A percentile compares a stretch with the other conserved stretches of the same genome.
phyloP scores from a whole-genome alignment of 345 rosid species.

The Toxicodendron radicans region DNA sequence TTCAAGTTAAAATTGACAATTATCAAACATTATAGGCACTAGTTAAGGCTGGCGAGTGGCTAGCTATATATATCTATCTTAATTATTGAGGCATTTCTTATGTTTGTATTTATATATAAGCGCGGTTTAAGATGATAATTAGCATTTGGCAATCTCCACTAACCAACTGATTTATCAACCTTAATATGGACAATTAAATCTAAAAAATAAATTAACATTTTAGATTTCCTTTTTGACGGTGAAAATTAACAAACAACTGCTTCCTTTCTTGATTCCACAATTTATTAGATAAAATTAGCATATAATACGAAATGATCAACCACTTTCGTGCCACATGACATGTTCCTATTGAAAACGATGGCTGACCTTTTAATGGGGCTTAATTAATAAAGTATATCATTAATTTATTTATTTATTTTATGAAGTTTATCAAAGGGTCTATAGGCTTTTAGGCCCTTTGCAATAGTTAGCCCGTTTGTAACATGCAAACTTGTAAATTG shows the following conservation, averaged over 20 bases:
- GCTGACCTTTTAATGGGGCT: not conserved
- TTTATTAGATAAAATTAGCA: not conserved
- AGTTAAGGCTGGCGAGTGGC: no score
- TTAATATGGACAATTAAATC: no score
- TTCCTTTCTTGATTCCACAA: not conserved
- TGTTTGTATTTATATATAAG: not conserved
- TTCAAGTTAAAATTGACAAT: slow-evolving; percentile 1
- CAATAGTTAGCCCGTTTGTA: no score
- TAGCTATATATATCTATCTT: no score
- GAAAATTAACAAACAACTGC: no score
- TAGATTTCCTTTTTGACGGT: no score
- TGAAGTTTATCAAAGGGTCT: not conserved
- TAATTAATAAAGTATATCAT: not conserved
- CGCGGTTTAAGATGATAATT: not conserved
- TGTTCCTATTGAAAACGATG: not conserved
- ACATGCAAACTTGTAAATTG: no score
- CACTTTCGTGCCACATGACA: not conserved
- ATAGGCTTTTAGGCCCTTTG: no score
- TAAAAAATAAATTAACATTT: no score
- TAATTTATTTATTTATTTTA: not conserved
- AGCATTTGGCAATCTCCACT: no score
- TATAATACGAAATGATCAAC: not conserved
- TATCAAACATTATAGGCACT: not conserved
- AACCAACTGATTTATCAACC: not conserved
- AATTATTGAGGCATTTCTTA: not conserved